Evolutionary conservation across 768 basidiomycete species (phyloP), one percentile per base, ranked within the genome.

Genomic region (Macrocybe gigantea): DNA sequence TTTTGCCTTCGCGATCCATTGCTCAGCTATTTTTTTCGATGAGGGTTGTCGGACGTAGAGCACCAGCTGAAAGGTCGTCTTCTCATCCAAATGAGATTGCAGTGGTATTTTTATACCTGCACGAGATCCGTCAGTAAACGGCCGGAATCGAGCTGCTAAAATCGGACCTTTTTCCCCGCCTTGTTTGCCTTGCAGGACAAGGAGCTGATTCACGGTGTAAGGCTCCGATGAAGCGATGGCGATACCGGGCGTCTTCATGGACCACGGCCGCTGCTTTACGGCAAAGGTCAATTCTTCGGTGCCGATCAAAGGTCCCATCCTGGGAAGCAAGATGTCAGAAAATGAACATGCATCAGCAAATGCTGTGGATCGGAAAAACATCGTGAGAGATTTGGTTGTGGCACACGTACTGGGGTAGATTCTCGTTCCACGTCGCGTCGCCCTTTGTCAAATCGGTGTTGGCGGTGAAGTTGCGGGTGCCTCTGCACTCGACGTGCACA

Each of bases 231-330:
- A 14, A 22, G 55, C 55, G 31, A 56, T 38, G 11, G 45, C 45
- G n/a, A 22, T 36, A 14, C 11, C 46, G 15, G 36, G 12, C 40
- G 44, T 33, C 44, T 53, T 7, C 46, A 7, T 29, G 45, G 14
- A 12, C 45, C 34, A 35, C 31, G 48, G 1, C 10, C 42, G 46
- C 11, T 44, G 33, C 38, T 52, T 50, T 14, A 56, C 44, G 5
- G 15, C 43, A 33, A 56, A 56, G 11, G n/a, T 51, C 13, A 56
- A 42, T 33, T 38, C 30, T 32, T 56, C 55, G 33, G 31, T 49
- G 7, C 42, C 49, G 13, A 35, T 1, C 9, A 51, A 39, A 2
- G 55, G 55, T 9, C 55, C 55, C 30, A 56, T 53, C 32, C 55
- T 56, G 29, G 33, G 31, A 31, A 22, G 22, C 22, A 22, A 22